Conservation (phyloP, 371 early-diverging fungal genomes). For the Parasitella parasitica region DNA sequence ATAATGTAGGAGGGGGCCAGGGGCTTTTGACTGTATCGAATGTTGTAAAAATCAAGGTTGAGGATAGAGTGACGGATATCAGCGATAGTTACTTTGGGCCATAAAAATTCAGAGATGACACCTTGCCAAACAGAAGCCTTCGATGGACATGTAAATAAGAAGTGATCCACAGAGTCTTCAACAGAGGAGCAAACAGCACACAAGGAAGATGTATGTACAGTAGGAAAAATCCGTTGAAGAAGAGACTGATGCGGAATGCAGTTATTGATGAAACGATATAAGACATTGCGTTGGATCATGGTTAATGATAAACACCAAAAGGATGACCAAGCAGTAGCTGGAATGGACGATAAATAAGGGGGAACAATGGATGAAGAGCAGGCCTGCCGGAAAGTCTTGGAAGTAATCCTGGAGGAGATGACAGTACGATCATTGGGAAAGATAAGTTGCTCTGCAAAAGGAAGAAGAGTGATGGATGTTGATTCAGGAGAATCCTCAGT, state of each 20-base stretch:
- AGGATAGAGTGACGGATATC: not conserved
- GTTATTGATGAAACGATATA: not conserved
- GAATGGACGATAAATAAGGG: no score
- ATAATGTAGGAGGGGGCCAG: not conserved
- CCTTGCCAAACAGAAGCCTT: not conserved
- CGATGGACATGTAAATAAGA: not conserved
- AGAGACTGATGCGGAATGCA: not conserved
- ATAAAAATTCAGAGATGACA: not conserved
- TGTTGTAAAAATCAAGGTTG: not conserved
- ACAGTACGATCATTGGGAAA: no score
- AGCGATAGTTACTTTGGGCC: not conserved
- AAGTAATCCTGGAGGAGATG: no score
- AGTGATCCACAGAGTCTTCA: not conserved
- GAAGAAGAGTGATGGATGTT: no score
- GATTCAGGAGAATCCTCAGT: no score
- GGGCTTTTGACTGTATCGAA: not conserved
- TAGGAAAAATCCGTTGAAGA: not conserved
- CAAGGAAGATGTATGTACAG: not conserved
- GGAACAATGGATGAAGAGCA: no score
- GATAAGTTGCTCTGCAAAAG: no score
- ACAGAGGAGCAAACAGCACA: not conserved
- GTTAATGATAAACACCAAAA: not conserved
- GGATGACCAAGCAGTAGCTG: not conserved
- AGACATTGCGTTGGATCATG: not conserved
- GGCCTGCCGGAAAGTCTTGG: no score